phyloP scores from a whole-genome alignment of 2,329 filamentous ascomycete species.

The Pseudogymnoascus sp. region DNA sequence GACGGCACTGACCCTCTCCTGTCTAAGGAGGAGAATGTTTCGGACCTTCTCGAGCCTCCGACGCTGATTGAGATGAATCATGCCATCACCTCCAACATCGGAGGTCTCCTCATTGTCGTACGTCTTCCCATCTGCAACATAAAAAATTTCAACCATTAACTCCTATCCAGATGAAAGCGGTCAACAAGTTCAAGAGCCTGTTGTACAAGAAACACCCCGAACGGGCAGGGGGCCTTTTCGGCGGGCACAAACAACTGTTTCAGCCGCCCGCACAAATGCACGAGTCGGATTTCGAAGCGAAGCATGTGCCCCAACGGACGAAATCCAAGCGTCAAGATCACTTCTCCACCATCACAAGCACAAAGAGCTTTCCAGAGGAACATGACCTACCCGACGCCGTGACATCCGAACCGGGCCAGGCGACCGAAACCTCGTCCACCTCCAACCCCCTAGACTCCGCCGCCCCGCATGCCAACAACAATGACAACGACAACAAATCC shows the following conservation, averaged over 20 bases:
- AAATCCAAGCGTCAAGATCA: constrained; percentile 10
- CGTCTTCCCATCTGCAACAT: constrained; percentile 16
- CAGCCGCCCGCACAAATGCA: constrained; percentile 6
- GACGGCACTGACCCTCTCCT: constrained; percentile 69
- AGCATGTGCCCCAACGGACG: constrained; percentile 12
- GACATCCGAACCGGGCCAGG: neutral
- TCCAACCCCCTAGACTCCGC: neutral
- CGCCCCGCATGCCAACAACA: neutral
- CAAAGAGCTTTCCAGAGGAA: neutral
- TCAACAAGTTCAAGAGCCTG: constrained; percentile 76
- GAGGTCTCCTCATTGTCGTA: constrained; percentile 75
- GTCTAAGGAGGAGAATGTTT: constrained; percentile 76
- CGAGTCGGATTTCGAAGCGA: constrained; percentile 7
- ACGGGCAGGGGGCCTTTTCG: neutral
- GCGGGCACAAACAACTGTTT: neutral
- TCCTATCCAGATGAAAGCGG: constrained; percentile 67
- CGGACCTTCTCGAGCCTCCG: constrained; percentile 68
- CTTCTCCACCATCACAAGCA: constrained; percentile 13
- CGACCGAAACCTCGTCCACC: neutral
- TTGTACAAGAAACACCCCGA: constrained; percentile 46
- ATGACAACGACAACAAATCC: neutral
- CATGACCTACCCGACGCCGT: neutral
- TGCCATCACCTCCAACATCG: constrained; percentile 85
- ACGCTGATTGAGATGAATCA: constrained; percentile 85
- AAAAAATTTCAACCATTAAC: constrained; percentile 13